phyloP scores from a whole-genome alignment of 1,284 basidiomycete genomes.

The Ganoderma multipileum region DNA sequence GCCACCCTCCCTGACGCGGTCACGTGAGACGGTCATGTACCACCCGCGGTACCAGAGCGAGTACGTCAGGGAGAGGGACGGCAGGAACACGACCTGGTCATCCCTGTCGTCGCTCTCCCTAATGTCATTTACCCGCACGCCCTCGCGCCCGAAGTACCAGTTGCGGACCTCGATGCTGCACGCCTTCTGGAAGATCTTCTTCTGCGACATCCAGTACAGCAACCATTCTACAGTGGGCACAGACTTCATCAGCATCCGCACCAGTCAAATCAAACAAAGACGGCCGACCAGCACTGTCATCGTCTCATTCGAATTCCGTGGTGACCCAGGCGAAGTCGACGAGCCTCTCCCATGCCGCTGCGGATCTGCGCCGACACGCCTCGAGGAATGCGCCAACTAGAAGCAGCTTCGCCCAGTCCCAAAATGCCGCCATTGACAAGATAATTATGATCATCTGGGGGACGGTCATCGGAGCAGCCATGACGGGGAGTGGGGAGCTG shows the following conservation, averaged over 20 bases:
- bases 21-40: constrained; percentile 54
- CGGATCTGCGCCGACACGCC: constrained; percentile 54
- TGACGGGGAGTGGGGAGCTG: neutral
- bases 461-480: constrained; percentile 25
- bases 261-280: neutral
- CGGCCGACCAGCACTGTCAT: constrained; percentile 62
- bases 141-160: constrained; percentile 9
- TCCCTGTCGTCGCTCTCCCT: constrained; percentile 33
- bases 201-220: constrained; percentile 21
- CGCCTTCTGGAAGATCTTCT: constrained; percentile 21
- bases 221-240: constrained; percentile 25
- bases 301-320: constrained; percentile 63
- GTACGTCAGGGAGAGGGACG: constrained; percentile 51
- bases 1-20: constrained; percentile 36
- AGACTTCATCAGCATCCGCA: neutral
- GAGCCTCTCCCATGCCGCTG: constrained; percentile 50
- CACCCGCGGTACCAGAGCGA: constrained; percentile 56
- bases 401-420: constrained; percentile 70
- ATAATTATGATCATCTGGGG: constrained; percentile 50
- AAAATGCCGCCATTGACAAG: constrained; percentile 53
- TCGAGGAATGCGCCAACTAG: constrained; percentile 68
- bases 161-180: constrained; percentile 24
- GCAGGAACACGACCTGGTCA: constrained; percentile 54
- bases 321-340: constrained; percentile 67
- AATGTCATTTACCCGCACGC: constrained; percentile 11